Evolutionary conservation across 495 filamentous ascomycete genomes (phyloP), one percentile per base, ranked within the genome.

Genomic region (Aspergillus ostianus): DNA sequence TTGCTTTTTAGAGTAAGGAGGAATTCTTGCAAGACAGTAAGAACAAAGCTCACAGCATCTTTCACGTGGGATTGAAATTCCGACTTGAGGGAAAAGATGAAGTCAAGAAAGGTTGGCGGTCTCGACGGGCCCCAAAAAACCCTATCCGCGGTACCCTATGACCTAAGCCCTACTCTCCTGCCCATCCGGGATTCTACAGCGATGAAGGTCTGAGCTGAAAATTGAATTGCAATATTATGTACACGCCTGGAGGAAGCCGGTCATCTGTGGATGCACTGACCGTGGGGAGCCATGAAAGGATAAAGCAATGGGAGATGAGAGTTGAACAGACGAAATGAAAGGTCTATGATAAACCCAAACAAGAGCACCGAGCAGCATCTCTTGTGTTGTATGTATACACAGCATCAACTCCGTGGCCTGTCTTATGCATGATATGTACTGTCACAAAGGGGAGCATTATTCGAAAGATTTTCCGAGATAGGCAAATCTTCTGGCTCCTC

Each of bases 141-240:
- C 36, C 36, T 41, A 41, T 15, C 9, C 47, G 52, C 52, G 69
- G 62, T 65, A 64, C 73, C 72, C 72, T 72, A 65, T 58, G 67
- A 64, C 74, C 74, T 77, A 73, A 64, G 54, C 62, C 62, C 74
- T 70, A 55, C 4, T 6, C 10, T 3, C 3, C 1, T 27, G 49
- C 49, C 49, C 7, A 51, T 51, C 4, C 13, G 18, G 19, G 13
- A 6, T 26, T 26, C 50, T 29, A 52, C 21, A 29, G 15, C 18
- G 23, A 29, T n/a, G 19, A 51, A 51, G 8, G n/a, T 1, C 21
- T 17, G 18, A 10, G 8, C 13, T 15, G 20, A n/a, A 18, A 15
- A n/a, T 8, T 48, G 15, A 7, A 48, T 21, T 48, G 46, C 2
- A 32, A 8, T 32, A 17, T 41, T 41, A 41, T 41, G 36, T 41